Conservation (phyloP, 257 asterid genomes). For the Gentiana straminea region DNA sequence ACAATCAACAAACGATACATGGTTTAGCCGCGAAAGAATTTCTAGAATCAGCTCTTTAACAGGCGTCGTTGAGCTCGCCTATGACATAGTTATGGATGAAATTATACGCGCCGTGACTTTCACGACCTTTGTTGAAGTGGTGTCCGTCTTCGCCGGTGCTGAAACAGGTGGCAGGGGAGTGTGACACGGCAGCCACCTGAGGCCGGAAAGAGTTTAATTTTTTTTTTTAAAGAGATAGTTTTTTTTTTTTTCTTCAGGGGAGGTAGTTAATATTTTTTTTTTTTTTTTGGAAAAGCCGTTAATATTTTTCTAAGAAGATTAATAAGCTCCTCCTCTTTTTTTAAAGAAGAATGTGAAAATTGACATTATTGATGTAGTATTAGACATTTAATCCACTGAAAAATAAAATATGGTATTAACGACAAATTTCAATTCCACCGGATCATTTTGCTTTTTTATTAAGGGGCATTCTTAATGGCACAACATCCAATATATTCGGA, state of each 20-base stretch:
- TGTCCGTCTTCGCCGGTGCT: slow-evolving; percentile 1
- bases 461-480: too few relatives aligned
- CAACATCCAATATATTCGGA: too few relatives aligned
- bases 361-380: too few relatives aligned
- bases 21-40: not conserved
- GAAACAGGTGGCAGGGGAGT: not conserved
- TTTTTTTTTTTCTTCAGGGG: not conserved
- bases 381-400: too few relatives aligned
- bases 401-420: too few relatives aligned
- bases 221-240: not conserved
- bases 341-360: too few relatives aligned
- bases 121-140: not conserved
- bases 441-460: too few relatives aligned
- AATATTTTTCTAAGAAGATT: too few relatives aligned
- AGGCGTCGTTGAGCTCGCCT: not conserved
- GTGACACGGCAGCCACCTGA: not conserved
- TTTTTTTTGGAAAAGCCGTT: too few relatives aligned
- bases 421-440: too few relatives aligned
- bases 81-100: not conserved
- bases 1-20: slow-evolving; percentile 24
- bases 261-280: too few relatives aligned
- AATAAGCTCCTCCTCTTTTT: too few relatives aligned
- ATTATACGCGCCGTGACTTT: not conserved
- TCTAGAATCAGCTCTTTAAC: not conserved
- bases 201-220: not conserved